Base-by-base conservation (phyloP, 2,329 filamentous ascomycete species). In the Thielaviopsis ethacetica region DNA sequence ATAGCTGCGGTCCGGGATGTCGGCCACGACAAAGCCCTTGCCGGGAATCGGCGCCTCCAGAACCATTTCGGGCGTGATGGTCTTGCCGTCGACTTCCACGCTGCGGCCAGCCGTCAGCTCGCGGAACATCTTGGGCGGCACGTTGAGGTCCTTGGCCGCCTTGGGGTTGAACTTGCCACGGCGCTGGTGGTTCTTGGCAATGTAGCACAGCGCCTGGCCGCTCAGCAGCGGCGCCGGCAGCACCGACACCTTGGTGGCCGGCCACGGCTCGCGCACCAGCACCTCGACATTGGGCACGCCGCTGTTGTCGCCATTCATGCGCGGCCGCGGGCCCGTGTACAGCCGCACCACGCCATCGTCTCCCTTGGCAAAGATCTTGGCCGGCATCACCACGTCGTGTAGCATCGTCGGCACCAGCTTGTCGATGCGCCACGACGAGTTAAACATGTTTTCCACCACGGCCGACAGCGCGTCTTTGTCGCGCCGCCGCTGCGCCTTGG, bases 21-120 rank as follows among this genome's bases (percentile, higher is more conserved):
- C 91, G 49, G 94, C 74, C 7, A 98, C 76, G 9, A 87, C 85
- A 63, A 95, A 76, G 2, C 88, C 91, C 59, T 76, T 80, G 12
- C 90, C 90, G 5, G 79, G 76, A 59, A 82, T 77, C 2, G 77
- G 71, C 12, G 83, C 74, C 1, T 79, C 88, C 56, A 98, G 67
- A 1, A 97, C 90, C 84, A 95, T 93, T 0, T 93, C 86, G 1
- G 91, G 85, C 0, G 85, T 93, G 30, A 98, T 80, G 0, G 77
- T 78, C 6, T 74, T 76, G 4, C 88, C 90, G 65, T 85, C 78
- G 15, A 75, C 72, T 24, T 81, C 82, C 57, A 74, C 71, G 54
- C 70, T 82, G 62, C 83, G 63, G 2, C 90, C 89, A 1, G 66
- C 68, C 0, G 84, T 76, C 51, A 98, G 75, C 13, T 69, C 65